Base-by-base conservation (phyloP, 768 basidiomycete genomes). In the Fistulinella prunicolor region DNA sequence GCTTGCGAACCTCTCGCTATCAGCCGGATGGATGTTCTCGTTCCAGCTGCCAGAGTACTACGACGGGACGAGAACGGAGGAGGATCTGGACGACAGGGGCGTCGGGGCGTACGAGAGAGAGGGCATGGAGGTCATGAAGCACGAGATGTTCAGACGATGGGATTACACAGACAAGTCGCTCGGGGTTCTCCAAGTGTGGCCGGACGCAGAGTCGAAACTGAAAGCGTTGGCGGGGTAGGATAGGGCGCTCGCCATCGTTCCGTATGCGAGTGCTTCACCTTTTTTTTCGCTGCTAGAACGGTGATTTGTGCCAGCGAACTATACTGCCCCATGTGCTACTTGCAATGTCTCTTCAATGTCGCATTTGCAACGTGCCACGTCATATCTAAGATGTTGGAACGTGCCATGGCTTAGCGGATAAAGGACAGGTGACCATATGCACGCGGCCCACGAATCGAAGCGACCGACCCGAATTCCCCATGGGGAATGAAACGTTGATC, bases 31-130 rank as follows among this genome's bases (percentile, higher is more conserved):
- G 44, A 55, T 66, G 54, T 50, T 40, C 28, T 6, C 46, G 3
- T 60, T 69, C 44, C 34, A 42, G 37, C 47, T 32, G 9, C 53
- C 56, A 0, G 62, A 50, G 10, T 55, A 44, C 35, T 65, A 59
- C 26, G 60, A 64, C 14, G 66, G 66, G 20, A 41, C 38, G 26
- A 38, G 53, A 38, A 42, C 19, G 9, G 42, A 23, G 3, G 51
- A 38, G 1, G 55, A 51, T 21, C 5, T 45, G 28, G 55, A 57
- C 14, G 55, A 47, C 13, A 40, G 22, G 1, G 50, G 50, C 0
- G 38, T 59, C 9, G 12, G 51, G 29, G 42, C 24, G 9, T 38
- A 48, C 13, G 61, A 56, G 49, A 44, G 30, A 19, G 56, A 56
- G 36, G 57, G 58, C 3, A 51, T 67, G 40, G 46, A 56, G 6